Evolutionary conservation across 345 rosid genomes (phyloP).

Genomic region (Moricandia moricandioides): DNA sequence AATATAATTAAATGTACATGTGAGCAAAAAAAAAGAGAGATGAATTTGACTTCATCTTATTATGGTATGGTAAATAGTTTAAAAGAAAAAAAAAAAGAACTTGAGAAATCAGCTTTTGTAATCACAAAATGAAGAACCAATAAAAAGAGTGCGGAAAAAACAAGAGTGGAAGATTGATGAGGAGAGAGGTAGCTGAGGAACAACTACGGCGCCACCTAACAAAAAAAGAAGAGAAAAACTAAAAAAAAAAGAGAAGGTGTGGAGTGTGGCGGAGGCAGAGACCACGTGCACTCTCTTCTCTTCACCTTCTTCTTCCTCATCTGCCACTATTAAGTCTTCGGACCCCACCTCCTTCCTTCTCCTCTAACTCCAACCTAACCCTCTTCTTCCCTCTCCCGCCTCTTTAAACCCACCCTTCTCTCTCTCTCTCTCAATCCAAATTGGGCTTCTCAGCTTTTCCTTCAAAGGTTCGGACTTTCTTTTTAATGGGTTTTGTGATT

Average conservation of each 20-base stretch:
- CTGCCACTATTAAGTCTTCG: constrained; percentile 36
- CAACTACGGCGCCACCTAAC: constrained; percentile 21
- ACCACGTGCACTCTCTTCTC: constrained; percentile 52
- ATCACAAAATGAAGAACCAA: background rate
- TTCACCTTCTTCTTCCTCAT: constrained; percentile 22
- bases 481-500: constrained; percentile 2
- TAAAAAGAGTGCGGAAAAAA: constrained; percentile 23
- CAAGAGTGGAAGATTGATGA: constrained; percentile 28
- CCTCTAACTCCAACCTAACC: constrained; percentile 63
- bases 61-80: background rate
- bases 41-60: background rate
- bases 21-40: background rate
- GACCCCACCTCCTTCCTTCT: constrained; percentile 38
- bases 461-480: constrained; percentile 17
- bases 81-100: background rate
- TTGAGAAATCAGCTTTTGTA: background rate
- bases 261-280: constrained; percentile 51
- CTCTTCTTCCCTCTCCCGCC: constrained; percentile 27
- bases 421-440: background rate
- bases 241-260: constrained; percentile 19
- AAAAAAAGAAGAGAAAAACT: background rate
- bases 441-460: background rate
- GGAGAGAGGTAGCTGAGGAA: constrained; percentile 41
- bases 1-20: no score
- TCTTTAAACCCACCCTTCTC: constrained; percentile 30